Conservation (phyloP, 2,329 filamentous ascomycete species). For the Cordyceps sp. region DNA sequence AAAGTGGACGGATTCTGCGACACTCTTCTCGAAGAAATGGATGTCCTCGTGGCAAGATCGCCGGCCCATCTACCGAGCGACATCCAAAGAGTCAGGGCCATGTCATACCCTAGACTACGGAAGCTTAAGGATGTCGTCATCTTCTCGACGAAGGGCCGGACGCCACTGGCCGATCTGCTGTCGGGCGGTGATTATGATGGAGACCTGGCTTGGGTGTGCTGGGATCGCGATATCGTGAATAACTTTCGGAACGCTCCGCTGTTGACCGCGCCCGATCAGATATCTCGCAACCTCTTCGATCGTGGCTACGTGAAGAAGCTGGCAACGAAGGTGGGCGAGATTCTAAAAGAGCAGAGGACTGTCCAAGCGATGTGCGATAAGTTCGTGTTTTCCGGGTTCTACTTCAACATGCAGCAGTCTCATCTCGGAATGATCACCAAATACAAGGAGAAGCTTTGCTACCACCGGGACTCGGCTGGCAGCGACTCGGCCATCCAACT, state of each 20-base stretch:
- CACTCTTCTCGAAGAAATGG: slow-evolving; percentile 34
- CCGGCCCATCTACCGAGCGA: slow-evolving; percentile 57
- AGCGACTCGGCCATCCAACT: slow-evolving; percentile 26
- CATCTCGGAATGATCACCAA: slow-evolving; percentile 48
- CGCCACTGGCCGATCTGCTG: slow-evolving; percentile 50
- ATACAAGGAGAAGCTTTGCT: slow-evolving; percentile 46
- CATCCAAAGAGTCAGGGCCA: slow-evolving; percentile 49
- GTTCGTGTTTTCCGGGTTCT: slow-evolving; percentile 36
- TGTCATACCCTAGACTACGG: slow-evolving; percentile 42
- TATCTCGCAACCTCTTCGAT: slow-evolving; percentile 19
- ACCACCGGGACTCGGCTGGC: slow-evolving; percentile 35
- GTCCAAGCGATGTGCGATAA: slow-evolving; percentile 16
- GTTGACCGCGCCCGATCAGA: too few species aligned
- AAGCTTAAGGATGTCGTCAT: slow-evolving; percentile 64
- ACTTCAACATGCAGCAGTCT: slow-evolving; percentile 37
- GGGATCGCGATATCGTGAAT: slow-evolving; percentile 47
- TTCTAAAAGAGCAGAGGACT: slow-evolving; percentile 15
- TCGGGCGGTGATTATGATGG: slow-evolving; percentile 75
- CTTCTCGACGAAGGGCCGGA: slow-evolving; percentile 48
- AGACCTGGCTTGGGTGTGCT: slow-evolving; percentile 63
- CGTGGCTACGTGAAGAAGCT: slow-evolving; percentile 31
- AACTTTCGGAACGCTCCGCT: slow-evolving; percentile 46
- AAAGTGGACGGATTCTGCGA: slow-evolving; percentile 34
- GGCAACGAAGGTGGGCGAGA: slow-evolving; percentile 25
- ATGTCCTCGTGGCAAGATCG: slow-evolving; percentile 51